Evolutionary conservation across 1,284 basidiomycete species (phyloP), one percentile per base, ranked within the genome.

Genomic region (Ustanciosporium gigantosporum): DNA sequence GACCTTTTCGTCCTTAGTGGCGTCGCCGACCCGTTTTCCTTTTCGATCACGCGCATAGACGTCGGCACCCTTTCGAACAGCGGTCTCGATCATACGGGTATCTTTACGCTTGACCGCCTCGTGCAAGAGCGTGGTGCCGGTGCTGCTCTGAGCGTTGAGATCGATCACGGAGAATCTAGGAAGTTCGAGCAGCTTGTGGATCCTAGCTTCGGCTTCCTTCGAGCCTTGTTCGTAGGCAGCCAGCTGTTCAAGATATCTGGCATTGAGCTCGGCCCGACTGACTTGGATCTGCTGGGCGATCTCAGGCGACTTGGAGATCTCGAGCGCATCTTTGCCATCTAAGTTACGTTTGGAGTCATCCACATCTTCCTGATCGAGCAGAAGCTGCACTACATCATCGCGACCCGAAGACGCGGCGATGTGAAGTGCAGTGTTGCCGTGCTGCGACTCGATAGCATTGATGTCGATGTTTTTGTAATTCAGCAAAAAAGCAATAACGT

Each of bases 61-160:
- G 74, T 95, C 91, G 0, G 90, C 91, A 1, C 92, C 92, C 11
- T 87, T 87, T 41, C 87, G 84, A 1, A 93, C 86, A 0, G 87
- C 87, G 11, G 90, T 82, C 75, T 95, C 90, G 25, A 96, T 86
- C 16, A 95, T 80, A 11, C 85, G 81, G 7, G 92, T 80, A 74
- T 96, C 90, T 47, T 89, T 88, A 21, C 90, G 82, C 45, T 84
- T 81, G 0, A 90, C 90, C 0, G 92, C 91, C 77, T 93, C 91
- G 67, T 96, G 92, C 1, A 96, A 81, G 2, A 95, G 79, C 1
- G 90, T 87, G 5, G 84, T 83, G 1, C 64, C 55, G 16, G 21
- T 36, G 25, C 21, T 32, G 36, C 57, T 50, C 15, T 70, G 55
- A 2, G 57, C 57, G 20, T 72, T 67, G 41, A 77, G 67, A 37